A percentile compares a stretch with the other conserved stretches of the same genome.
These are phyloP conservation scores for Tolypocladium amazonense DNA, from an alignment of 2,329 filamentous ascomycete genomes.

Conservation along the genomic window DNA sequence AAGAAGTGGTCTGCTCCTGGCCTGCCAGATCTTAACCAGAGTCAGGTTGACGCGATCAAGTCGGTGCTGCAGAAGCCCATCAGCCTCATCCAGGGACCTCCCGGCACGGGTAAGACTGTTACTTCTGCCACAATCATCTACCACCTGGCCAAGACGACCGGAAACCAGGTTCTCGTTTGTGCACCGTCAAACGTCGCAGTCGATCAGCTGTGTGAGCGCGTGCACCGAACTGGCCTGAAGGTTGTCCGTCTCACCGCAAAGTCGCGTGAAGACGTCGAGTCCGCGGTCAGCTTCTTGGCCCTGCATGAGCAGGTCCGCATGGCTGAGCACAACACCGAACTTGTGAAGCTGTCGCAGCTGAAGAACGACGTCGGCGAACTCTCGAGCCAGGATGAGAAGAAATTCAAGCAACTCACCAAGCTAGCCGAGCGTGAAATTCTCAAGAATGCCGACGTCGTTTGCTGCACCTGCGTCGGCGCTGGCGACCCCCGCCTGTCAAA, in stretches of 20 bases:
- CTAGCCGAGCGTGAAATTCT: constrained; percentile 92
- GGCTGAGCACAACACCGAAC: constrained; percentile 91
- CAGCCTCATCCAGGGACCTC: constrained; percentile 92
- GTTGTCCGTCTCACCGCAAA: constrained; percentile 98
- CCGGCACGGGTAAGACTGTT: constrained; percentile 95
- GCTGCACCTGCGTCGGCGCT: constrained; percentile 95
- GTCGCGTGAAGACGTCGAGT: constrained; percentile 96
- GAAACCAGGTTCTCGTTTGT: constrained; percentile 89
- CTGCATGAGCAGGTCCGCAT: constrained; percentile 95
- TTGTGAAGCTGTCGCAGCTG: constrained; percentile 84
- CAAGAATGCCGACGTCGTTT: constrained; percentile 92
- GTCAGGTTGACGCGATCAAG: constrained; percentile 94
- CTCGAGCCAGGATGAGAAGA: constrained; percentile 95
- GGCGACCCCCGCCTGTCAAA: constrained; percentile 91
- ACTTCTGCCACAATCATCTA: constrained; percentile 98
- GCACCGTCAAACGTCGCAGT: constrained; percentile 97
- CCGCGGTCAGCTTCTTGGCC: constrained; percentile 91
- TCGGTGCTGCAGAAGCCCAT: constrained; percentile 87
- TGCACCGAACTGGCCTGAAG: constrained; percentile 89
- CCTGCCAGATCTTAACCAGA: constrained; percentile 87
- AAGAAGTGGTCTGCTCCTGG: constrained; percentile 96
- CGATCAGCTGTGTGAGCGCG: constrained; percentile 94
- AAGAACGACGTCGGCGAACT: constrained; percentile 88
- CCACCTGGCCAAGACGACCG: constrained; percentile 90
- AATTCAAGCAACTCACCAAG: constrained; percentile 91